Conservation (phyloP, 108 stramenopile species). For the Conticribra guillardii region DNA sequence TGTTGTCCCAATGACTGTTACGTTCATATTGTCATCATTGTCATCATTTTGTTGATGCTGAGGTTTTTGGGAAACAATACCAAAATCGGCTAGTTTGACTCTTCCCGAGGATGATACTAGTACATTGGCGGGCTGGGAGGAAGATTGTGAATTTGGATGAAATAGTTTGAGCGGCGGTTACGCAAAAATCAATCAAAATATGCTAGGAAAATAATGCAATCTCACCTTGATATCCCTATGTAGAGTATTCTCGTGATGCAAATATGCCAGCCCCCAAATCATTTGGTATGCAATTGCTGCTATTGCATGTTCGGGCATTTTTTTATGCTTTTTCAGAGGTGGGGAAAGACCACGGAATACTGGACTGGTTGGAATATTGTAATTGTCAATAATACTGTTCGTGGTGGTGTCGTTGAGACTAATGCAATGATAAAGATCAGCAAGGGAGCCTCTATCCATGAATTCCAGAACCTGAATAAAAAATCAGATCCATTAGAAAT, state of each 20-base stretch:
- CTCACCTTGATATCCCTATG: slow-evolving; percentile 89
- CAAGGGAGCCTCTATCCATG: slow-evolving; percentile 82
- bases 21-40: slow-evolving; percentile 53
- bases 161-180: no score
- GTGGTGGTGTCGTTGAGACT: not conserved
- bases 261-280: slow-evolving; percentile 82
- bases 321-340: not conserved
- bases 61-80: slow-evolving; percentile 62
- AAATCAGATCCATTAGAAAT: no score
- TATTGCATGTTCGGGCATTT: slow-evolving; percentile 59
- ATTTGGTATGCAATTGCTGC: slow-evolving; percentile 83
- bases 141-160: no score
- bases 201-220: not conserved
- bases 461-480: slow-evolving; percentile 71
- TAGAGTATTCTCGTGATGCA: slow-evolving; percentile 83
- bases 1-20: slow-evolving; percentile 88
- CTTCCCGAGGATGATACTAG: slow-evolving; percentile 71
- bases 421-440: slow-evolving; percentile 21
- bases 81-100: slow-evolving; percentile 94
- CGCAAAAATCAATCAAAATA: not conserved
- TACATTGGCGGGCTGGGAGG: slow-evolving; percentile 75
- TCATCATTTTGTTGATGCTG: not conserved
- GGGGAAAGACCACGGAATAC: slow-evolving; percentile 30
- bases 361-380: slow-evolving; percentile 28
- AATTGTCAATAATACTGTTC: not conserved